These are phyloP conservation scores for Nepenthes mirabilis DNA, from an alignment of 148 eudicot species.

Conservation along the genomic window DNA sequence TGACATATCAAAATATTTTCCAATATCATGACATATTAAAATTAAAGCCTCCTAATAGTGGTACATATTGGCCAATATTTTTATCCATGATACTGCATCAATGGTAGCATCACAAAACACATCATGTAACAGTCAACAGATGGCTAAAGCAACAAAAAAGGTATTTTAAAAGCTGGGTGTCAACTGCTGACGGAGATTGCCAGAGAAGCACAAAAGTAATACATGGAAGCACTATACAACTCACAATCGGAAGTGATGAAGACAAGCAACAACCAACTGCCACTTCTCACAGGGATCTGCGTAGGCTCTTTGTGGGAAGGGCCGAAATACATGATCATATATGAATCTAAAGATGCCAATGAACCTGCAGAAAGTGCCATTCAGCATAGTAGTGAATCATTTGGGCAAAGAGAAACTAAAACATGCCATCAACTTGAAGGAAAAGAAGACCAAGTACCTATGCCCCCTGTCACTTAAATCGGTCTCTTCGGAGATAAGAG, in stretches of 20 bases:
- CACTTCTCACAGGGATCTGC: constrained; percentile 87
- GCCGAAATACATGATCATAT: constrained; percentile 89
- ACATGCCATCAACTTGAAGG: not conserved
- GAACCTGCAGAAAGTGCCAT: constrained; percentile 44
- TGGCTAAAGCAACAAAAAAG: not conserved
- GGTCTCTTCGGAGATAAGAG: constrained; percentile 81
- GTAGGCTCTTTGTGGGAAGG: constrained; percentile 95
- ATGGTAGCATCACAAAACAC: no score
- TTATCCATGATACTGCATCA: no score
- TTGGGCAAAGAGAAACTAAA: not conserved
- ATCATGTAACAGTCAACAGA: not conserved
- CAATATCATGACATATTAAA: no score
- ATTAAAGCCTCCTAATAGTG: no score
- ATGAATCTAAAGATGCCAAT: constrained; percentile 91
- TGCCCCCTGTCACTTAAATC: constrained; percentile 84
- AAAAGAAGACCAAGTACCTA: constrained; percentile 32
- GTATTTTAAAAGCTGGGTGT: not conserved
- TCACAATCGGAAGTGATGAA: constrained; percentile 83
- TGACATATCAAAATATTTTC: no score
- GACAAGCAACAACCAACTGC: constrained; percentile 91
- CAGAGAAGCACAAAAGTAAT: not conserved
- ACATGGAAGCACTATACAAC: constrained; percentile 9
- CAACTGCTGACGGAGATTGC: not conserved
- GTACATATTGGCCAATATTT: no score
- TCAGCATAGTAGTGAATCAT: constrained; percentile 4